Percentiles rank a stretch among this genome's conserved stretches.
Conservation (phyloP, 768 basidiomycete genomes). For the Mycena belliarum region DNA sequence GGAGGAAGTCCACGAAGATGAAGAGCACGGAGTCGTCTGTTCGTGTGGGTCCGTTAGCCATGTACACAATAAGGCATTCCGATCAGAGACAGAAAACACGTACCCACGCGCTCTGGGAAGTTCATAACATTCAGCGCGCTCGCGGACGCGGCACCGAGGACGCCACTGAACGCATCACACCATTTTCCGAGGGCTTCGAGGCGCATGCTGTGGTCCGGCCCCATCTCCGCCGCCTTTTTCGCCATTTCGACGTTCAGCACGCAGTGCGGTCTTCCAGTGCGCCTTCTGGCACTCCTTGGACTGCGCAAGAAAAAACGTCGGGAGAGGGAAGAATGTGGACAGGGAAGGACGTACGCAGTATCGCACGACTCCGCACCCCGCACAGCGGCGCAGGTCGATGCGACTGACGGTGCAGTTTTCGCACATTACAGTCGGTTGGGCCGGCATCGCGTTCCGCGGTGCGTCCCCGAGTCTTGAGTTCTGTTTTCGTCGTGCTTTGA, state of each 20-base stretch:
- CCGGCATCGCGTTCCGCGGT: no score
- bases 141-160: background rate
- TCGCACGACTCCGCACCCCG: no score
- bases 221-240: background rate
- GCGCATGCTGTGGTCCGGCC: background rate
- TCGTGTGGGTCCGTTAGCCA: background rate
- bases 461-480: no score
- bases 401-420: no score
- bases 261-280: conserved; percentile 13
- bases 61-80: background rate
- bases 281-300: background rate
- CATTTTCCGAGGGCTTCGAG: conserved; percentile 7
- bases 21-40: conserved; percentile 3
- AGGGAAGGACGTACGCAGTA: no score
- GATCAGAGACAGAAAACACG: no score
- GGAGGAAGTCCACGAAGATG: conserved; percentile 9
- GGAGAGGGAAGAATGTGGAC: no score
- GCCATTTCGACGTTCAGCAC: background rate
- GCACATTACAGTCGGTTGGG: no score
- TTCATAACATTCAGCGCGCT: conserved; percentile 5
- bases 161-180: background rate
- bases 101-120: background rate
- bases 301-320: background rate
- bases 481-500: no score
- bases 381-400: no score